These are phyloP conservation scores for Talaromyces nanjingensis DNA, from an alignment of 495 filamentous ascomycete species.

Conservation along the genomic window DNA sequence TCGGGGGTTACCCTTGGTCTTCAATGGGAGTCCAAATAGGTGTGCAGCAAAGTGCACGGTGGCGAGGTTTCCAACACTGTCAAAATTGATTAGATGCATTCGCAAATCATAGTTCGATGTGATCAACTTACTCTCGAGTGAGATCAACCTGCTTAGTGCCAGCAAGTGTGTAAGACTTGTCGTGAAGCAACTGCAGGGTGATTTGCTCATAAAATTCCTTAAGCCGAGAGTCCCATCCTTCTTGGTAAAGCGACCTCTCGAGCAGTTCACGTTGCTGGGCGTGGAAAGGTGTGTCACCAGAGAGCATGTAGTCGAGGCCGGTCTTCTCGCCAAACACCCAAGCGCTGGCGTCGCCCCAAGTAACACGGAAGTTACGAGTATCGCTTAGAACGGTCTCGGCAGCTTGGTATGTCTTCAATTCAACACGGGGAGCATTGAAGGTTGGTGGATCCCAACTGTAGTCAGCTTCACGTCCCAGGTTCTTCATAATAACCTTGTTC, in stretches of 20 bases:
- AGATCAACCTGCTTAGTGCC: conserved; percentile 66
- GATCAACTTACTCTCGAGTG: conserved; percentile 51
- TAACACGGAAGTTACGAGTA: conserved; percentile 54
- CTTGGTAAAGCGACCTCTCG: conserved; percentile 35
- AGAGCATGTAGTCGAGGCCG: conserved; percentile 49
- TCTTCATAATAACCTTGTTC: conserved; percentile 65
- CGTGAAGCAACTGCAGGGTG: conserved; percentile 56
- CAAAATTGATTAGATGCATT: neutral
- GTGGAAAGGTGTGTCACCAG: conserved; percentile 41
- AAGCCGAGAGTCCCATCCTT: conserved; percentile 43
- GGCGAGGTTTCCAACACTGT: conserved; percentile 60
- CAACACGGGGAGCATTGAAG: conserved; percentile 41
- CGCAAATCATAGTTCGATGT: neutral
- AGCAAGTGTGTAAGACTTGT: conserved; percentile 54
- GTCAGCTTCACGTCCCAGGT: conserved; percentile 60
- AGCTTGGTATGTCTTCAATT: conserved; percentile 53
- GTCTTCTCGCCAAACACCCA: conserved; percentile 45
- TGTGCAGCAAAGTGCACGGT: conserved; percentile 66
- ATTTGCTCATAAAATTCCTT: conserved; percentile 53
- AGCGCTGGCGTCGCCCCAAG: conserved; percentile 52
- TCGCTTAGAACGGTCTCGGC: conserved; percentile 58
- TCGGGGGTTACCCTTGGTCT: conserved; percentile 57
- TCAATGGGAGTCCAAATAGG: conserved; percentile 68
- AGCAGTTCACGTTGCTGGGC: conserved; percentile 35
- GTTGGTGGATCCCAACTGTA: conserved; percentile 65